Conservation (phyloP, 805 yeast species). For the Priceomyces castillae region DNA sequence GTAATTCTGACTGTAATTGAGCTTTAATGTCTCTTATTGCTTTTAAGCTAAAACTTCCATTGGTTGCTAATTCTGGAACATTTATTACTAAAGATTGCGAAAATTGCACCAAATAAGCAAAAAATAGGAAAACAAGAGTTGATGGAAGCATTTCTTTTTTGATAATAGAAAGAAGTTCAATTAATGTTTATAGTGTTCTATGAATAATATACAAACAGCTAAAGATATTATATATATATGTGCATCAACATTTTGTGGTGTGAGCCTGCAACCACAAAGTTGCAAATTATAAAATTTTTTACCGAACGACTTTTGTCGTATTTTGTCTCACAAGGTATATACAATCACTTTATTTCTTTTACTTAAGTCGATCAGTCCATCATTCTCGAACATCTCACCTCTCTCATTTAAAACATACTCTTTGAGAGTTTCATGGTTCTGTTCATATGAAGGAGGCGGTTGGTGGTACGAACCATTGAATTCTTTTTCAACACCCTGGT, state of each 20-base stretch:
- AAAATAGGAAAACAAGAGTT: not conserved
- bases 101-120: not conserved
- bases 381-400: slow-evolving; percentile 31
- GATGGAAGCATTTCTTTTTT: not conserved
- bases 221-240: slow-evolving; percentile 3
- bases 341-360: slow-evolving; percentile 28
- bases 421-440: slow-evolving; percentile 19
- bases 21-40: slow-evolving; percentile 10
- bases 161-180: no score
- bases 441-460: not conserved
- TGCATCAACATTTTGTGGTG: slow-evolving; percentile 4
- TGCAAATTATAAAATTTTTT: slow-evolving; percentile 2
- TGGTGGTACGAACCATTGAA: slow-evolving; percentile 9
- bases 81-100: slow-evolving; percentile 4
- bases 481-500: slow-evolving; percentile 15
- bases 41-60: slow-evolving; percentile 6
- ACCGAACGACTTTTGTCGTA: slow-evolving; percentile 6
- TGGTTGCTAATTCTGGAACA: not conserved
- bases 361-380: slow-evolving; percentile 16
- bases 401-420: slow-evolving; percentile 26
- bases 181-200: no score
- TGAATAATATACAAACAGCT: not conserved
- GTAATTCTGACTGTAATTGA: slow-evolving; percentile 12
- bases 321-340: slow-evolving; percentile 16
- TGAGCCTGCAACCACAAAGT: slow-evolving; percentile 5